Evolutionary conservation across 441 rosid species (phyloP).

Genomic region (California macrophylla): DNA sequence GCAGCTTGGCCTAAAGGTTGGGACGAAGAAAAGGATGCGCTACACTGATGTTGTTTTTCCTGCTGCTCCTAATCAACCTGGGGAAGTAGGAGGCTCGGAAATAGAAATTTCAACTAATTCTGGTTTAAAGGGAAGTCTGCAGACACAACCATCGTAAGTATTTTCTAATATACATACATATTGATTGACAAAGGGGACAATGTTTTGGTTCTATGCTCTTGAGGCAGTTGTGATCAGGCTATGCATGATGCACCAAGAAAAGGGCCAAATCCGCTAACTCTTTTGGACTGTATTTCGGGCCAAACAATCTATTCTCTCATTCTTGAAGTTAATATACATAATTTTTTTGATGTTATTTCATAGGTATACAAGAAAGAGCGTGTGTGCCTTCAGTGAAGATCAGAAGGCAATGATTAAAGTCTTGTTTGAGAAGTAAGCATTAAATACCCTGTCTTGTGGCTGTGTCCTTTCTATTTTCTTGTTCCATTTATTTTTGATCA

Average conservation of each 20-base stretch:
- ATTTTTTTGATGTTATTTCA: constrained; percentile 21
- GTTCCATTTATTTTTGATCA: background rate
- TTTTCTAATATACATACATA: constrained; percentile 3
- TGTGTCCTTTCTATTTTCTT: constrained; percentile 9
- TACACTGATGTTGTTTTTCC: constrained; percentile 21
- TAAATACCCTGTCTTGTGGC: constrained; percentile 3
- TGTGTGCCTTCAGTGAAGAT: constrained; percentile 56
- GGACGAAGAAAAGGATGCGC: constrained; percentile 44
- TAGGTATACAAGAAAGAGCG: constrained; percentile 69
- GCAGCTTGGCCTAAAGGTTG: constrained; percentile 54
- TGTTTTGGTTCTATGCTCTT: background rate
- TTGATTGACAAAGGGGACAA: background rate
- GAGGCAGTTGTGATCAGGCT: constrained; percentile 17
- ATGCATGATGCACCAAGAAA: background rate
- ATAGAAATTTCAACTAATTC: constrained; percentile 26
- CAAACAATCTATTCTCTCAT: constrained; percentile 13
- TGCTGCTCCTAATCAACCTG: constrained; percentile 21
- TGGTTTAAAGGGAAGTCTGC: constrained; percentile 29
- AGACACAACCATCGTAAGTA: constrained; percentile 51
- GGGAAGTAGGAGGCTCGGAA: constrained; percentile 22
- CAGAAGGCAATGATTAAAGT: constrained; percentile 63
- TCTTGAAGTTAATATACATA: constrained; percentile 14
- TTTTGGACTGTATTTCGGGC: background rate
- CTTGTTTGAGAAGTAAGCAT: constrained; percentile 73
- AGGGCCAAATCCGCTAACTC: constrained; percentile 1